Conservation (phyloP, 1,284 basidiomycete species). For the Moesziomyces parantarcticus region DNA sequence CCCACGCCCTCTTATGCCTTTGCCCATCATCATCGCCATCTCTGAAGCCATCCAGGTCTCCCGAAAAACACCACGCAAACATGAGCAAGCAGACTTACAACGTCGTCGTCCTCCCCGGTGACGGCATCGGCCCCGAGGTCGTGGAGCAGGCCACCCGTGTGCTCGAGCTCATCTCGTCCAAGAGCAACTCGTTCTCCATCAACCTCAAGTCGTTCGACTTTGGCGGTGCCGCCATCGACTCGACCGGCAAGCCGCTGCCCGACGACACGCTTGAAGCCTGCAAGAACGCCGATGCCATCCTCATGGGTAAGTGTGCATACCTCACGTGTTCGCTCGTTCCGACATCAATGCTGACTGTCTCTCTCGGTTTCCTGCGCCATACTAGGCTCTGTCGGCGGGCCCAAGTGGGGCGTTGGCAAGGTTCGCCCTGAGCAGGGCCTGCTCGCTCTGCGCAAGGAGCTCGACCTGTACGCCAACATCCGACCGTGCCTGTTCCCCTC, state of each 20-base stretch:
- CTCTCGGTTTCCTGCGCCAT: not conserved
- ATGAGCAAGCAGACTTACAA: conserved; percentile 46
- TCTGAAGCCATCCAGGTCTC: not conserved
- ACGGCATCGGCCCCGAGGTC: conserved; percentile 98
- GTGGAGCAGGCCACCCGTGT: conserved; percentile 88
- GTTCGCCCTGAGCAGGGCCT: conserved; percentile 96
- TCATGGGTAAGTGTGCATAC: conserved; percentile 44
- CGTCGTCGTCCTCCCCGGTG: conserved; percentile 81
- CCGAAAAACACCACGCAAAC: not conserved
- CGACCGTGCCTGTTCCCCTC: conserved; percentile 95
- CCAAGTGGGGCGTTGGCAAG: conserved; percentile 94
- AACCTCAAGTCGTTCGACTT: conserved; percentile 78
- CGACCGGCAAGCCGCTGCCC: conserved; percentile 83
- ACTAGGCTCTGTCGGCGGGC: conserved; percentile 92
- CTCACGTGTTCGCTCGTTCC: no score
- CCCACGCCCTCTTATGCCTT: not conserved
- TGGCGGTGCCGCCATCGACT: conserved; percentile 93
- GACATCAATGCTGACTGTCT: conserved; percentile 76
- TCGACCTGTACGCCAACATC: conserved; percentile 97
- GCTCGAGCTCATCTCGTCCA: conserved; percentile 78
- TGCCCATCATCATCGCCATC: conserved; percentile 1
- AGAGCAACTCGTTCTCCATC: conserved; percentile 76
- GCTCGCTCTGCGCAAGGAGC: conserved; percentile 87
- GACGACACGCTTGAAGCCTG: conserved; percentile 78
- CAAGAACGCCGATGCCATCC: conserved; percentile 65